Base-by-base conservation (phyloP, 768 basidiomycete genomes). In the Tylopilus vinaceipallidus region DNA sequence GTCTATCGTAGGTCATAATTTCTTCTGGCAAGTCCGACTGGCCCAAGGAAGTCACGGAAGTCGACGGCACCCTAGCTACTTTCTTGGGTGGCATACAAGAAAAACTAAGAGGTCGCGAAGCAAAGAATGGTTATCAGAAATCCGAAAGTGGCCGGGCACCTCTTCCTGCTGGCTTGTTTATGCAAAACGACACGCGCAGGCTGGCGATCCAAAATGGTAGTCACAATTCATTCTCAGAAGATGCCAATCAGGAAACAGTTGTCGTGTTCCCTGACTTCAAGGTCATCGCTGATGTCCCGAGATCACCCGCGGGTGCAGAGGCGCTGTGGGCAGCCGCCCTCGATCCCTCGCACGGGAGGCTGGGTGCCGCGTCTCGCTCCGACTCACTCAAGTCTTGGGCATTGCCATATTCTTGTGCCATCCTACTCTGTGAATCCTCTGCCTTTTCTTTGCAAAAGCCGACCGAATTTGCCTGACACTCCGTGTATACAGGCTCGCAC, bases 201-300 rank as follows among this genome's bases (percentile, higher is more conserved):
- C 73, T 90, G 37, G 81, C 88, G 3, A 80, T 95, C 30, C 74
- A 93, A 38, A 95, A 95, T 60, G 91, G 90, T 22, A 93, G 87
- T 60, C 87, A 92, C 60, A 75, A 74, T 49, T 82, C 88, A 7
- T 69, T 92, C 42, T 62, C 65, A 6, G 83, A 80, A n/a, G 78
- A 83, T 45, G 64, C 77, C 30, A 74, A 80, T 42, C 72, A 75
- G 44, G 86, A 95, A 56, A 88, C 88, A 0, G 88, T 95, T 16
- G 75, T 99, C 36, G 80, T 98, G 2, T 82, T 99, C 59, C 95
- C 95, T 6, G 95, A 99, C 69, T 98, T 85, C 74, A 92, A 84
- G 57, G 76, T 93, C 39, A 78, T 95, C 24, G 77, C 82, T 2
- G 84, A 86, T 44, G 83, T 98, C 13, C 79, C 80, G 20, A 74